phyloP scores from a whole-genome alignment of 768 basidiomycete genomes.

The Roridomyces roridus region DNA sequence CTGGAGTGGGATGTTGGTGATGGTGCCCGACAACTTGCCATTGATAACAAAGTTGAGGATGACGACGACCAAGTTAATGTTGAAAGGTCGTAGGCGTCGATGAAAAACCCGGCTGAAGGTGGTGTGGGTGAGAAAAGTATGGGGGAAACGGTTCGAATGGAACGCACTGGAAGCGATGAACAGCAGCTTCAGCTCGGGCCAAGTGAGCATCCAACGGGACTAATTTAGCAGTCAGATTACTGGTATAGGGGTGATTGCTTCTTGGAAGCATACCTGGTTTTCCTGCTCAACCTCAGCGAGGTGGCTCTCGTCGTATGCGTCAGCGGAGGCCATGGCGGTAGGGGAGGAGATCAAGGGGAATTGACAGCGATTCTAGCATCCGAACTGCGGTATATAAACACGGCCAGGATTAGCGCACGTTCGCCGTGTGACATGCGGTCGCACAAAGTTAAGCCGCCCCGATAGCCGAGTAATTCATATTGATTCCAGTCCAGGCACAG shows the following conservation, averaged over 20 bases:
- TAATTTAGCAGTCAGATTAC: no score
- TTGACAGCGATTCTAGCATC: no score
- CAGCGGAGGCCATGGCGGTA: not conserved
- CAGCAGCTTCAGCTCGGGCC: slow-evolving; percentile 17
- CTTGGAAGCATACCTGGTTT: not conserved
- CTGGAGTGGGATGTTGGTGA: slow-evolving; percentile 55
- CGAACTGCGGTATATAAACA: no score
- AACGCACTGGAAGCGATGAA: slow-evolving; percentile 16
- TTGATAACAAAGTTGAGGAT: slow-evolving; percentile 40
- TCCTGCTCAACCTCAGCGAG: slow-evolving; percentile 19
- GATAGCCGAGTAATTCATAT: no score
- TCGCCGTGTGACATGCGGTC: no score
- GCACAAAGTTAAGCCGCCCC: no score
- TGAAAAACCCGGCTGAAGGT: slow-evolving; percentile 18
- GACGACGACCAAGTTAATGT: slow-evolving; percentile 60
- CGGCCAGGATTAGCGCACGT: no score
- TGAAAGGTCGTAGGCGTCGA: slow-evolving; percentile 70
- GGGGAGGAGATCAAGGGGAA: no score
- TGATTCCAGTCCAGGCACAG: no score
- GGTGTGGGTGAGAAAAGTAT: not conserved
- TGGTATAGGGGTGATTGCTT: no score
- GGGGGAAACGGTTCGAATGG: not conserved
- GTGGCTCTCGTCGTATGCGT: slow-evolving; percentile 19
- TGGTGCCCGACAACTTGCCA: slow-evolving; percentile 66
- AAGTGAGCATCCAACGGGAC: slow-evolving; percentile 21